Evolutionary conservation across 441 rosid species (phyloP).

Genomic region (Caryocar brasiliense): DNA sequence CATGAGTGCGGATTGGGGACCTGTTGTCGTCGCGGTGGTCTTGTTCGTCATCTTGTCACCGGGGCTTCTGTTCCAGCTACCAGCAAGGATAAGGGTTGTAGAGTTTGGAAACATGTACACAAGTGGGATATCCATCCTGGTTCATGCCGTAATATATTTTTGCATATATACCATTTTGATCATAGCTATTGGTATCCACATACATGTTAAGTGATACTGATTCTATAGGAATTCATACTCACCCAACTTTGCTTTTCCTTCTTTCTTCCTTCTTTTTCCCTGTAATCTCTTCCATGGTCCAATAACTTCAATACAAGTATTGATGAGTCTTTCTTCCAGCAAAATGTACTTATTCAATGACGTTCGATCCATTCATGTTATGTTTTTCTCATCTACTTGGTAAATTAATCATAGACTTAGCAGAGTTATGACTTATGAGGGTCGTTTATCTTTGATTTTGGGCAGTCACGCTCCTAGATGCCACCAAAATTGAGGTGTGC

Average conservation of each 20-base stretch:
- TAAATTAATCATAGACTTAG: no score
- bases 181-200: constrained; percentile 67
- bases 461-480: no score
- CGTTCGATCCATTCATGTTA: no score
- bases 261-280: neutral
- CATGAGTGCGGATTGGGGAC: constrained; percentile 88
- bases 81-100: constrained; percentile 54
- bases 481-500: no score
- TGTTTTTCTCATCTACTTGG: no score
- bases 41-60: constrained; percentile 79
- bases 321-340: no score
- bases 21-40: constrained; percentile 52
- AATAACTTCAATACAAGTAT: neutral
- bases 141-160: constrained; percentile 71
- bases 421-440: no score
- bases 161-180: constrained; percentile 67
- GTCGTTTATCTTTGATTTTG: no score
- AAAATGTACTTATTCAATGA: no score
- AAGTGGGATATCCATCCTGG: constrained; percentile 72
- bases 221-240: no score
- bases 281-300: neutral
- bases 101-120: constrained; percentile 94
- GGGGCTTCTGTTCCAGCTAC: constrained; percentile 74
- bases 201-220: constrained; percentile 36
- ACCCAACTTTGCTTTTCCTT: neutral